Base-by-base conservation (phyloP, 2,329 filamentous ascomycete species). In the Colletotrichum kahawae region DNA sequence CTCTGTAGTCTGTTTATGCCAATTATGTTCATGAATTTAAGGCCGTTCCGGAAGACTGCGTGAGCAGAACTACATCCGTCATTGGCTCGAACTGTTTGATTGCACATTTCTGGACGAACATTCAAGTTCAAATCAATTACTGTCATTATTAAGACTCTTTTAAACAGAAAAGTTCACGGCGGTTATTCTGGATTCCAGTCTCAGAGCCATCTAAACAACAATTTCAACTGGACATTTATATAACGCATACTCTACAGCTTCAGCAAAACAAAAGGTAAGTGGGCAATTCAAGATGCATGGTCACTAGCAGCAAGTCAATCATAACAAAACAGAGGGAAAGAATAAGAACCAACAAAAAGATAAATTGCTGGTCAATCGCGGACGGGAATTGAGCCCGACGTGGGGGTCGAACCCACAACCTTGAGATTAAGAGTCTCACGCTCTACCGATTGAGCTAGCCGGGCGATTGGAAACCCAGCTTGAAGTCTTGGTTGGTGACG, bases 391-490 rank as follows among this genome's bases (percentile, higher is more conserved):
- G 71, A 74, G 71, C 71, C 71, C 71, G 71, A 74, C 71, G 71
- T 74, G 71, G 71, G 75, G 75, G 71, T 88, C 87, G 87, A 89
- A 90, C 89, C 86, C 86, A 85, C 87, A 89, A 85, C 87, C 87
- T 89, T 88, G 86, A 89, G 88, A 88, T 89, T 90, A 90, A 90
- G 91, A 93, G 91, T 92, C 91, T 92, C 88, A 92, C 91, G 91
- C 91, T 93, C 91, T 93, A 92, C 90, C 90, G 89, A 92, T 92
- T 92, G 90, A 92, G 90, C 90, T 92, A 92, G 87, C 88, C 88
- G 86, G 88, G 88, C 88, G 62, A 65, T 51, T 51, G 62, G 38
- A 65, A 21, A 65, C 60, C 60, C 70, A 73, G 66, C 38, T 67
- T 63, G 38, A 27, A 16, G n/a, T 18, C 7, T 38, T 63, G 60